Evolutionary conservation across 768 basidiomycete species (phyloP).

Genomic region (Tylopilus felleus): DNA sequence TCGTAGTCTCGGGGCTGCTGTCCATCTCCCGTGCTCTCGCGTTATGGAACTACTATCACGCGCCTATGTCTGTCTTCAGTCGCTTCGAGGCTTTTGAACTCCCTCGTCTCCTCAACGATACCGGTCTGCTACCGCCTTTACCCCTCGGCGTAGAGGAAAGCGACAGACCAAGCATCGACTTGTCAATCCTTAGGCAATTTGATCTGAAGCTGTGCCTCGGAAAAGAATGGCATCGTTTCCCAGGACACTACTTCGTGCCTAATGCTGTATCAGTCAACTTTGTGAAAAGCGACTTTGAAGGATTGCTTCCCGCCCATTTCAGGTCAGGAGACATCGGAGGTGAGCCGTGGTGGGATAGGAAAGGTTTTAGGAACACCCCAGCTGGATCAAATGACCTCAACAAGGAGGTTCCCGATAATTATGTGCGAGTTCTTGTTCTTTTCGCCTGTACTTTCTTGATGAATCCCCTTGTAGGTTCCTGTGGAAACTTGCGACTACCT

Average conservation of each 20-base stretch:
- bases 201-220: slow-evolving; percentile 79
- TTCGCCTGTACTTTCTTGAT: slow-evolving; percentile 2
- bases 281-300: slow-evolving; percentile 89
- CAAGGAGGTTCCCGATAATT: slow-evolving; percentile 69
- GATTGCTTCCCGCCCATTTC: slow-evolving; percentile 86
- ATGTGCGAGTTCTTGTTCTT: slow-evolving; percentile 49
- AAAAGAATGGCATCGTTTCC: slow-evolving; percentile 97
- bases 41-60: slow-evolving; percentile 85
- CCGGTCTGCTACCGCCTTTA: slow-evolving; percentile 56
- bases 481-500: slow-evolving; percentile 81
- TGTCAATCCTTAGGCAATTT: slow-evolving; percentile 64
- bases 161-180: slow-evolving; percentile 51
- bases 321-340: slow-evolving; percentile 24
- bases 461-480: slow-evolving; percentile 49
- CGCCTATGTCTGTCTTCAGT: slow-evolving; percentile 70
- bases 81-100: slow-evolving; percentile 76
- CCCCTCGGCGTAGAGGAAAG: slow-evolving; percentile 42
- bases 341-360: slow-evolving; percentile 36
- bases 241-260: slow-evolving; percentile 85
- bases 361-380: slow-evolving; percentile 61
- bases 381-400: slow-evolving; percentile 85
- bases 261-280: slow-evolving; percentile 80
- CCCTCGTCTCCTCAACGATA: slow-evolving; percentile 73
- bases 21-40: slow-evolving; percentile 81
- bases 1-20: slow-evolving; percentile 62